These are phyloP conservation scores for Aegilops umbellulata DNA, from an alignment of 176 grass and related monocot genomes.

Conservation along the genomic window DNA sequence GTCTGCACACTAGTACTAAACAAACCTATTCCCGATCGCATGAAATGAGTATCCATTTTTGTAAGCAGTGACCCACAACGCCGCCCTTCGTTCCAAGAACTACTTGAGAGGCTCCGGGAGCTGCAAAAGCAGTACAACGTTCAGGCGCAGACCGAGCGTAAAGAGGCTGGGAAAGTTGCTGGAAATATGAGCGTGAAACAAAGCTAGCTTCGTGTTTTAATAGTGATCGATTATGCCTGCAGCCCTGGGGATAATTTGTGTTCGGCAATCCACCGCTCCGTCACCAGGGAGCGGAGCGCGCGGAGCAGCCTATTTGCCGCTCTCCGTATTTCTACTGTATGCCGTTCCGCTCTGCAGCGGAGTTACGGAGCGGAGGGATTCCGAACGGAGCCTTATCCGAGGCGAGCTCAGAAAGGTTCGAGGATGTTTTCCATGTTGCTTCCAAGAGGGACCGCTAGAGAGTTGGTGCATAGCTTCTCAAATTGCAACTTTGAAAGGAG, in stretches of 20 bases:
- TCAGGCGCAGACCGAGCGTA: conserved; percentile 46
- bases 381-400: no score
- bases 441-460: background rate
- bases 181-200: conserved; percentile 36
- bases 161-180: conserved; percentile 27
- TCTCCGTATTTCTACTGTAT: no score
- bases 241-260: background rate
- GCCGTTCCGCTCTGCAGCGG: no score
- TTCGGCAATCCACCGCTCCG: no score
- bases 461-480: background rate
- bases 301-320: no score
- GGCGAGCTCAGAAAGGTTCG: background rate
- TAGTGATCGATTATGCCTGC: background rate
- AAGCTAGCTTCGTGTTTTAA: conserved; percentile 22
- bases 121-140: conserved; percentile 54
- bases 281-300: no score
- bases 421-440: background rate
- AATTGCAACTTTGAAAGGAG: background rate
- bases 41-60: background rate
- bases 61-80: conserved; percentile 58
- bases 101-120: conserved; percentile 58
- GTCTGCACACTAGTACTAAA: background rate
- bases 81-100: conserved; percentile 75
- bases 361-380: no score
- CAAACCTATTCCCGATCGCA: background rate